Evolutionary conservation across 495 filamentous ascomycete genomes (phyloP), one percentile per base, ranked within the genome.

Genomic region (Penicillium ucsense): DNA sequence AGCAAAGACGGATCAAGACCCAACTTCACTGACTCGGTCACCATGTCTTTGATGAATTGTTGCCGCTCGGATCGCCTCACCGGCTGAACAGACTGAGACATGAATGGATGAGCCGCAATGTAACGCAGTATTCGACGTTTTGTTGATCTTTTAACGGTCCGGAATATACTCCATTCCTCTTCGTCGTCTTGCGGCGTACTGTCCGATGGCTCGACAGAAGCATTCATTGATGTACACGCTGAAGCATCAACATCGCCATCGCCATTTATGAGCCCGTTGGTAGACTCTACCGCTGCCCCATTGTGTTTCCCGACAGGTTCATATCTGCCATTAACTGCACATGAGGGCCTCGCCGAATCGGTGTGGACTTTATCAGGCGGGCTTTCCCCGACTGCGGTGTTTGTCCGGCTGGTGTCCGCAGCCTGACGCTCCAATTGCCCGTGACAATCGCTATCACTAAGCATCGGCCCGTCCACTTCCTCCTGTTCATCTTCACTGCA

Each of bases 51-150:
- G 3, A 48, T 40, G n/a, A 66, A 70, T 5, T 45, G 34, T 4
- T 41, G 42, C 10, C 64, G 45, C 8, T 50, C 55, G 11, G 55
- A 56, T 4, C 50, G 52, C 6, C 11, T 34, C 1, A 63, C 55
- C 6, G 59, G 55, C 20, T 52, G 54, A 2, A 29, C 43, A 3
- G 11, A 32, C 6, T 46, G 8, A 0, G 29, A 12, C 52, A 67
- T 57, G 37, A 68, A 65, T 3, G 48, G 35, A 31, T 65, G 59
- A 2, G 9, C 31, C 4, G 8, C 46, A 31, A 70, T 54, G 28
- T 47, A 62, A 4, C 41, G 20, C 3, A 63, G 7, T 9, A 68
- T n/a, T 8, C 45, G 6, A 1, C 49, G 31, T 8, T 43, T 53
- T 43, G 46, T 39, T 10, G 47, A 43, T 0, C 39, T 20, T 9